Evolutionary conservation across 75 land plant genomes (phyloP).

Genomic region (Selaginella tamariscina): DNA sequence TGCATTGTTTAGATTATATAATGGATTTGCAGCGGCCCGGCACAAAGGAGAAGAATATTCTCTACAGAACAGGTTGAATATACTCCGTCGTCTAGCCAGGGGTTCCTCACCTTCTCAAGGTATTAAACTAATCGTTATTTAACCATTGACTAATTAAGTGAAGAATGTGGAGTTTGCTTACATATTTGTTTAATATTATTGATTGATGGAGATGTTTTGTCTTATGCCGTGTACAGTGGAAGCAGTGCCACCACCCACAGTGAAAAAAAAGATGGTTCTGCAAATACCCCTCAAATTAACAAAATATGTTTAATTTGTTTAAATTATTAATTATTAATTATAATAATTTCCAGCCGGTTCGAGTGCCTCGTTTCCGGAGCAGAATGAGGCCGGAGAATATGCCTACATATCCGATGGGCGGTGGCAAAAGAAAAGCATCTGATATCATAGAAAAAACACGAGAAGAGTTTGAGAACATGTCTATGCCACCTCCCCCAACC

Average conservation of each 20-base stretch:
- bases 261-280: background rate
- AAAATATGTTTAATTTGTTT: too few species aligned
- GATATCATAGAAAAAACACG: background rate
- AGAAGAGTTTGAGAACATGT: conserved; percentile 4
- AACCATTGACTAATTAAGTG: background rate
- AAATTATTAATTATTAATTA: too few species aligned
- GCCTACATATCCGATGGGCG: background rate
- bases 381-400: background rate
- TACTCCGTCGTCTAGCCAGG: background rate
- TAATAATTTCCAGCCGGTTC: background rate
- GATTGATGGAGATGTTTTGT: background rate
- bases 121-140: background rate
- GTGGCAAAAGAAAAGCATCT: conserved; percentile 9
- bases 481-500: conserved; percentile 1
- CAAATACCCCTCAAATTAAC: too few species aligned
- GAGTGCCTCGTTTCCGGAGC: conserved; percentile 5
- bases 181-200: background rate
- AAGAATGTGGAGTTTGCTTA: background rate
- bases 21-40: conserved; percentile 10
- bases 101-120: background rate
- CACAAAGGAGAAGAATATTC: conserved; percentile 3
- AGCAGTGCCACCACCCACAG: too few species aligned
- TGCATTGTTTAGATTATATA: conserved; percentile 1
- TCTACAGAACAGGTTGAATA: background rate
- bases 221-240: background rate